Base-by-base conservation (phyloP, 1,284 basidiomycete species). In the Cutaneotrichosporon arboriforme region DNA sequence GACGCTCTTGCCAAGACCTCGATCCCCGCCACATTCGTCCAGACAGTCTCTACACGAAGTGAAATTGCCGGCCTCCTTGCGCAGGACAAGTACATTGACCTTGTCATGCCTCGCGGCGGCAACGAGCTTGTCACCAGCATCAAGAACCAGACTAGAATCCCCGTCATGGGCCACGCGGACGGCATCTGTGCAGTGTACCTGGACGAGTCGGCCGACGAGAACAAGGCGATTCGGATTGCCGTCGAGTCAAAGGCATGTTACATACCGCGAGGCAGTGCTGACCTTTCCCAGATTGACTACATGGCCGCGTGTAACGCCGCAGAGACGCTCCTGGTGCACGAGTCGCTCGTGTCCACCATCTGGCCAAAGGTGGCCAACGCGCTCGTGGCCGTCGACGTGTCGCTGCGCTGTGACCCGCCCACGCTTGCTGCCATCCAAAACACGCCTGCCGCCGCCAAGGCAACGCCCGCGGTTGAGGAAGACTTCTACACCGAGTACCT, bases 111-210 rank as follows among this genome's bases (percentile, higher is more conserved):
- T 0, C 80, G 96, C 50, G 96, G 96, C 14, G 91, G 91, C 66
- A 96, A 94, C 66, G 84, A 82, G 64, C 83, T 99, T 20, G 96
- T 98, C 12, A 81, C 79, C 57, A 86, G 78, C 69, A 97, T 99
- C 54, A 90, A 97, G 73, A 86, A 89, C 57, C 83, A 81, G 58
- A 96, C 94, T 0, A 81, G 87, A 51, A 97, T 99, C 60, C 87
- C 96, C 1, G 96, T 99, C 42, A 97, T 98, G 92, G 96, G 96
- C 1, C 96, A 99, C 68, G 94, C 96, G 4, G 94, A 68, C 65
- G 51, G 65, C 52, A 45, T 70, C 68, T 35, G 50, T 52, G 58
- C 58, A n/a, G 57, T 37, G 36, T 68, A 42, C 56, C 60, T 37
- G 52, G 62, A 99, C 73, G 83, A 87, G 60, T 80, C 81, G 35